A percentile compares a stretch with the other conserved stretches of the same genome.
Evolutionary conservation across 176 grass and related monocot species (phyloP).

Genomic region (Areca catechu): DNA sequence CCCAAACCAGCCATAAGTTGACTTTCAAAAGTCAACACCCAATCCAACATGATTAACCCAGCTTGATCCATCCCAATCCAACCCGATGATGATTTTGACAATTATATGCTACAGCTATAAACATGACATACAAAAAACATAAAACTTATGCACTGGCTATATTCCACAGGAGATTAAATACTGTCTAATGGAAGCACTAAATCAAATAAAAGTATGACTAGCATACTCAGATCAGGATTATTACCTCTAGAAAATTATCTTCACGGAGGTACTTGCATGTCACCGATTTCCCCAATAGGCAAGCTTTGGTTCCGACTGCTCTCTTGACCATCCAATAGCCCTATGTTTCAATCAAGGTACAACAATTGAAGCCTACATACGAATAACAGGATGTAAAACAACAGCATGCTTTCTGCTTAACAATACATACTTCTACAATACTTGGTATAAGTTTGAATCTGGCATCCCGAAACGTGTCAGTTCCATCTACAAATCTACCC

Average conservation of each 20-base stretch:
- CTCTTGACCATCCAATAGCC: conserved; percentile 99
- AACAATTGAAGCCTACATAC: neutral
- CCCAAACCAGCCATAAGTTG: too few relatives aligned
- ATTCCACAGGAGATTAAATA: neutral
- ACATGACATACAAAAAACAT: neutral
- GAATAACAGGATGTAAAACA: conserved; percentile 1
- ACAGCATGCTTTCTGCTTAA: conserved; percentile 11
- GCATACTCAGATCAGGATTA: neutral
- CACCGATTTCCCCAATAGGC: conserved; percentile 92
- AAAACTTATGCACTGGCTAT: too few relatives aligned
- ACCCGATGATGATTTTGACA: too few relatives aligned
- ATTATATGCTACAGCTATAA: too few relatives aligned
- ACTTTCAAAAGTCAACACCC: too few relatives aligned
- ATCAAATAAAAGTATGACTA: neutral
- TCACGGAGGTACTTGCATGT: conserved; percentile 86
- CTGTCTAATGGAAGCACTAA: neutral
- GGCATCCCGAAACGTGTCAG: conserved; percentile 68
- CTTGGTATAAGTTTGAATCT: conserved; percentile 99
- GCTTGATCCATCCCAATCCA: too few relatives aligned
- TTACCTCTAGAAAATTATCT: conserved; percentile 97
- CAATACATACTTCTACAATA: conserved; percentile 72
- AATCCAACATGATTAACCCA: too few relatives aligned
- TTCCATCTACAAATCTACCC: conserved; percentile 82
- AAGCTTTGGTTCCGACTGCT: conserved; percentile 94
- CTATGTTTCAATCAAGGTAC: conserved; percentile 17